These are phyloP conservation scores for Glycyrrhiza uralensis DNA, from an alignment of 306 rosid genomes.

Conservation along the genomic window DNA sequence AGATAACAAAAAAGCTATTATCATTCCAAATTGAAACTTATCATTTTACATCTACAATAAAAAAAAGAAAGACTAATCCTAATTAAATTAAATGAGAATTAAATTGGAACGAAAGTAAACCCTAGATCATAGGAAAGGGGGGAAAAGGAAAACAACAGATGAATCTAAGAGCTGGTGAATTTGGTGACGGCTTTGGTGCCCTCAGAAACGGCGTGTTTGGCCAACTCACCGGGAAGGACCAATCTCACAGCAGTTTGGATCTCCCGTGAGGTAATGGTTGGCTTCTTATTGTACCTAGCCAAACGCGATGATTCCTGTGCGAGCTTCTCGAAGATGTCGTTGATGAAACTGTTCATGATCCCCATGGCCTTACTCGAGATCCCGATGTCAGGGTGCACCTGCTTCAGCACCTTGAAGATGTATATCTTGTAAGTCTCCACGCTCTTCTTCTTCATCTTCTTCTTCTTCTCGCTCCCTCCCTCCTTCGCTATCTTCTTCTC, in stretches of 20 bases:
- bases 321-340: conserved; percentile 77
- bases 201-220: conserved; percentile 78
- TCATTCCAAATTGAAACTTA: neutral
- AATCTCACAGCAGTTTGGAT: conserved; percentile 75
- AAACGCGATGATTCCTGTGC: conserved; percentile 69
- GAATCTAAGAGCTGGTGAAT: conserved; percentile 58
- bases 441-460: conserved; percentile 66
- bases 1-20: no score
- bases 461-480: conserved; percentile 68
- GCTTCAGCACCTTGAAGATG: conserved; percentile 80
- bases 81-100: neutral
- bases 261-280: conserved; percentile 70
- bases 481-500: conserved; percentile 79
- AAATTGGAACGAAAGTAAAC: neutral
- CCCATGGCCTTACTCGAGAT: conserved; percentile 88
- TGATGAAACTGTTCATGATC: conserved; percentile 77
- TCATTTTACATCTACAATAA: conserved; percentile 9
- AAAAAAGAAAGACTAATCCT: neutral
- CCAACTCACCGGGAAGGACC: conserved; percentile 76
- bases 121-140: neutral
- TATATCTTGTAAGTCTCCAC: conserved; percentile 72
- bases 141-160: no score
- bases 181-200: conserved; percentile 78
- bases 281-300: conserved; percentile 73
- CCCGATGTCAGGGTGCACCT: conserved; percentile 82